Conservation (phyloP, 345 rosid genomes). For the Rubroshorea leprosula region DNA sequence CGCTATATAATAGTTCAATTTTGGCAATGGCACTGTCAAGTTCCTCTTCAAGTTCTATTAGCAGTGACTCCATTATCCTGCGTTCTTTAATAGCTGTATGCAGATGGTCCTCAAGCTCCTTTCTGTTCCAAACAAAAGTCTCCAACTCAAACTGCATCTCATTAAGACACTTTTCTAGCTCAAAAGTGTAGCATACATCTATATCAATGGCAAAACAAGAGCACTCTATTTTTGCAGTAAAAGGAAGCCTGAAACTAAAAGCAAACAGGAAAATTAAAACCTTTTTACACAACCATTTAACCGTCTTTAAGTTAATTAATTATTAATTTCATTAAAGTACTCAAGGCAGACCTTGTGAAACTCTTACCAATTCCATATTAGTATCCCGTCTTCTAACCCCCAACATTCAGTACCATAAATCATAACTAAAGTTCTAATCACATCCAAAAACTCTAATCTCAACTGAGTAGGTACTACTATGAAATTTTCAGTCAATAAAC, state of each 20-base stretch:
- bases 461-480: no score
- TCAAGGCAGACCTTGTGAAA: no score
- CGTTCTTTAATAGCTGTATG: constrained; percentile 43
- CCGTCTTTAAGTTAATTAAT: not conserved
- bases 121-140: constrained; percentile 45
- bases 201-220: not conserved
- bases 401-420: no score
- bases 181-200: constrained; percentile 21
- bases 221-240: not conserved
- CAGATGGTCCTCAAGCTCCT: constrained; percentile 49
- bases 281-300: not conserved
- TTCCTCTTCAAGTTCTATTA: constrained; percentile 67
- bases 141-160: constrained; percentile 52
- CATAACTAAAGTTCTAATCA: no score
- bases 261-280: no score
- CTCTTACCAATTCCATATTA: no score
- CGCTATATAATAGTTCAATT: constrained; percentile 46
- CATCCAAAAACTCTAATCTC: no score
- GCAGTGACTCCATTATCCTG: constrained; percentile 43
- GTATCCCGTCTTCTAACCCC: no score
- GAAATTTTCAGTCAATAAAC: no score
- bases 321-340: no score
- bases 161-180: constrained; percentile 58
- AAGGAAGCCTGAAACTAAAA: not conserved
- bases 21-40: constrained; percentile 46